These are phyloP conservation scores for Triticum urartu DNA, from an alignment of 176 grass and related monocot species.

Conservation along the genomic window DNA sequence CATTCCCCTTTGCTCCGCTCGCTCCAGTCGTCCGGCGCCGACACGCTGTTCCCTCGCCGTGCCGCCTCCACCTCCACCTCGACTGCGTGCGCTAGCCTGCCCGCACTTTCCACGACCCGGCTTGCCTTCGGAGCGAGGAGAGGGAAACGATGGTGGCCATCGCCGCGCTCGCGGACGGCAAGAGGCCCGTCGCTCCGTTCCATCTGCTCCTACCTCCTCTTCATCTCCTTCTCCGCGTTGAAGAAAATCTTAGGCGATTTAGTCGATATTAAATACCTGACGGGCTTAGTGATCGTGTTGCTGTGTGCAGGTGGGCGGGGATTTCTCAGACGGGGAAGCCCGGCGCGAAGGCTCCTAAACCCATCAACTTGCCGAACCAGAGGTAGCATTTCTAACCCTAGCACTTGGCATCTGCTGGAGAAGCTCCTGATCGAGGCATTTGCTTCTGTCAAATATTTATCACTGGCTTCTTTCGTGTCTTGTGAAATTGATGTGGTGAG, in stretches of 20 bases:
- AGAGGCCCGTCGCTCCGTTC: background rate
- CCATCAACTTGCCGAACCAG: conserved; percentile 34
- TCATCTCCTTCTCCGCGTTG: background rate
- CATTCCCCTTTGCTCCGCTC: background rate
- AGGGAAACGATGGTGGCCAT: background rate
- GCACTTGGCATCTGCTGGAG: background rate
- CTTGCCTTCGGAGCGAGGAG: background rate
- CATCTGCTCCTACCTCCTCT: background rate
- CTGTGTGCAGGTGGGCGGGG: conserved; percentile 40
- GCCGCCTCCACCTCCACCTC: background rate
- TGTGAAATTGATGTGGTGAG: background rate
- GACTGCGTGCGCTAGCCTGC: background rate
- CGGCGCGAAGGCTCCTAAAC: conserved; percentile 45
- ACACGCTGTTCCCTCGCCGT: background rate
- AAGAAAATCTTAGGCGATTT: background rate
- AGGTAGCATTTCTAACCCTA: conserved; percentile 12
- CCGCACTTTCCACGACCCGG: background rate
- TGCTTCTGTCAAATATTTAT: background rate
- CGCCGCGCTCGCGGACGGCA: background rate
- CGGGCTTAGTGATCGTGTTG: background rate
- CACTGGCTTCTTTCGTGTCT: background rate
- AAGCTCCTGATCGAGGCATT: background rate
- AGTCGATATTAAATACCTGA: background rate
- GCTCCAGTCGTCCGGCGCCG: background rate
- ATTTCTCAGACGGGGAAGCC: conserved; percentile 38